Evolutionary conservation across 2,329 filamentous ascomycete species (phyloP).

Genomic region (Chrysosporium keratinophilum): DNA sequence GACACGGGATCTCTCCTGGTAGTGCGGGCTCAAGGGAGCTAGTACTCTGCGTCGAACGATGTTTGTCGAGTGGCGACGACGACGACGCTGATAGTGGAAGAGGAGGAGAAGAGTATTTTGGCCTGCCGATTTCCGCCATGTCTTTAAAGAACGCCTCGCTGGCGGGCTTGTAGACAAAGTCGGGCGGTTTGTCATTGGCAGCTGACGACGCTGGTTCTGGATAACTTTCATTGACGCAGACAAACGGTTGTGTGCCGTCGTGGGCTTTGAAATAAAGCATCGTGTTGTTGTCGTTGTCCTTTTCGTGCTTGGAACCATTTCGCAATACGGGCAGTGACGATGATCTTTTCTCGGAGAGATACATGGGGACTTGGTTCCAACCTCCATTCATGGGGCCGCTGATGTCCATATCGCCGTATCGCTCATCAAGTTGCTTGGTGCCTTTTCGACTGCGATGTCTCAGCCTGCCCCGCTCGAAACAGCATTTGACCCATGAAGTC

Average conservation of each 20-base stretch:
- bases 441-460: conserved; percentile 13
- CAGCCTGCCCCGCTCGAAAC: conserved; percentile 15
- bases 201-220: background rate
- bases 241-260: conserved; percentile 1
- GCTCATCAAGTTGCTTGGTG: conserved; percentile 13
- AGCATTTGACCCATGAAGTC: conserved; percentile 29
- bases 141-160: conserved; percentile 17
- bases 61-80: background rate
- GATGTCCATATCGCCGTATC: conserved; percentile 16
- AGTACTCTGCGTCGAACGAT: conserved; percentile 1
- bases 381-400: conserved; percentile 18
- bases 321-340: conserved; percentile 1
- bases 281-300: background rate
- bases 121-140: conserved; percentile 17
- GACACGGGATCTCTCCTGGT: conserved; percentile 13
- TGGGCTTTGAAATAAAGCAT: background rate
- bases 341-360: conserved; percentile 6
- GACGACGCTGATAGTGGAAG: too few species aligned
- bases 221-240: background rate
- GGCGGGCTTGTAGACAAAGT: conserved; percentile 18
- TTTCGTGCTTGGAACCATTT: background rate
- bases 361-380: conserved; percentile 16
- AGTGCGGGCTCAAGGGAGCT: conserved; percentile 10
- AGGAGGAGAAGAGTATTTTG: conserved; percentile 5
- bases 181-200: conserved; percentile 6